phyloP scores from a whole-genome alignment of 2,329 filamentous ascomycete genomes.

The Fusarium caatingaense region DNA sequence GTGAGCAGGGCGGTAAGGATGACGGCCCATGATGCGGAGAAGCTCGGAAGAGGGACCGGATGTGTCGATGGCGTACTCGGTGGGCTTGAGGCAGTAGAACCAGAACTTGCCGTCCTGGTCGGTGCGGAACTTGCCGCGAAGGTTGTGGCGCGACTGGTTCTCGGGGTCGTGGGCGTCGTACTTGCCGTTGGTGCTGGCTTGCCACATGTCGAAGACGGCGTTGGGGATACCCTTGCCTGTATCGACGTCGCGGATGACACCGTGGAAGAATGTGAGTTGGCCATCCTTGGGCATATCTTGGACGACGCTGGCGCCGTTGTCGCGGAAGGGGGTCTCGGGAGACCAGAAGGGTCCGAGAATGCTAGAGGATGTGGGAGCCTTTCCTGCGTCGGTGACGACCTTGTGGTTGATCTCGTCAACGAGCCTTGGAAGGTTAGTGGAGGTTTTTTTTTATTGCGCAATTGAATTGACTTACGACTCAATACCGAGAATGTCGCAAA shows the following conservation, averaged over 20 bases:
- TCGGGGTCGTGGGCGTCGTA: conserved; percentile 82
- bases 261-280: conserved; percentile 74
- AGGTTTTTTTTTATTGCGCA: neutral
- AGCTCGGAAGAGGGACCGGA: conserved; percentile 63
- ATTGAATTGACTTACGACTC: conserved; percentile 67
- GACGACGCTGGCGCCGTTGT: conserved; percentile 74
- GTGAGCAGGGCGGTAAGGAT: conserved; percentile 62
- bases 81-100: conserved; percentile 81
- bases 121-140: conserved; percentile 79
- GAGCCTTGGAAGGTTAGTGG: conserved; percentile 12
- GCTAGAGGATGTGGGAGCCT: conserved; percentile 76
- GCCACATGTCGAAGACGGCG: conserved; percentile 83
- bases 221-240: conserved; percentile 74
- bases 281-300: conserved; percentile 69
- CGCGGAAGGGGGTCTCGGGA: conserved; percentile 77
- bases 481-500: conserved; percentile 79
- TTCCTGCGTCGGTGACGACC: conserved; percentile 69
- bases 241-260: conserved; percentile 71
- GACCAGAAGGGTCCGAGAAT: conserved; percentile 86
- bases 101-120: conserved; percentile 76
- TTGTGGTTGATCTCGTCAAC: conserved; percentile 70
- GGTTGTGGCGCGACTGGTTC: conserved; percentile 77
- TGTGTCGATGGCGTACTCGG: conserved; percentile 76
- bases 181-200: conserved; percentile 79
- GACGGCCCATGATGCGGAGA: conserved; percentile 59